Conservation (phyloP, 148 eudicot species). For the Talinum fruticosum region DNA sequence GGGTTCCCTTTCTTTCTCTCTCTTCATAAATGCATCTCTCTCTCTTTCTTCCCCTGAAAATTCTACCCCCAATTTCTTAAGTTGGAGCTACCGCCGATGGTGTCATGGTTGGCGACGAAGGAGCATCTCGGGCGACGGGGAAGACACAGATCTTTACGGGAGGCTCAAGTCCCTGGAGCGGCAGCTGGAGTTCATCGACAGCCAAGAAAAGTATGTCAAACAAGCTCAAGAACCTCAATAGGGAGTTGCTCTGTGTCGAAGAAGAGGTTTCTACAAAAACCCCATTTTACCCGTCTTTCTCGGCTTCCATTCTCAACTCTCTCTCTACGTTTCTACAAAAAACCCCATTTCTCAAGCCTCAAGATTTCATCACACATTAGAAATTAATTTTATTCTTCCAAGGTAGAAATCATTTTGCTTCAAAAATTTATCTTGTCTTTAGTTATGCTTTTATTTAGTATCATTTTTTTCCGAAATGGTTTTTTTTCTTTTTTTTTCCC, state of each 20-base stretch:
- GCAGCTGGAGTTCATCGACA: constrained; percentile 74
- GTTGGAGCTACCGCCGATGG: neutral
- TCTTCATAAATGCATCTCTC: no score
- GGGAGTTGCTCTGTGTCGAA: constrained; percentile 73
- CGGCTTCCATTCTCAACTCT: no score
- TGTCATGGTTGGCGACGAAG: neutral
- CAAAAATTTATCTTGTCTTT: neutral
- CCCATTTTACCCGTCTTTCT: no score
- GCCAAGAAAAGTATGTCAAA: constrained; percentile 86
- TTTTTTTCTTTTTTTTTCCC: neutral
- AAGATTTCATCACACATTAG: no score
- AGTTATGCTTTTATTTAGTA: neutral
- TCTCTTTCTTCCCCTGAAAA: no score
- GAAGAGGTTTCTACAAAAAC: no score
- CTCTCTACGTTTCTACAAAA: no score
- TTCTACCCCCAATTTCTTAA: no score
- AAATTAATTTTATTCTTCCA: no score
- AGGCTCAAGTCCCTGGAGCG: constrained; percentile 58
- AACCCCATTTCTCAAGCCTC: no score
- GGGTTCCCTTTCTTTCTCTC: no score
- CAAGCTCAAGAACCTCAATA: constrained; percentile 73
- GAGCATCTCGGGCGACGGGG: neutral
- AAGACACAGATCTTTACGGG: constrained; percentile 63
- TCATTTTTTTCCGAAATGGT: neutral
- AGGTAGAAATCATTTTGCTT: no score